Evolutionary conservation across 495 filamentous ascomycete species (phyloP).

Genomic region (Aspergillus steynii): DNA sequence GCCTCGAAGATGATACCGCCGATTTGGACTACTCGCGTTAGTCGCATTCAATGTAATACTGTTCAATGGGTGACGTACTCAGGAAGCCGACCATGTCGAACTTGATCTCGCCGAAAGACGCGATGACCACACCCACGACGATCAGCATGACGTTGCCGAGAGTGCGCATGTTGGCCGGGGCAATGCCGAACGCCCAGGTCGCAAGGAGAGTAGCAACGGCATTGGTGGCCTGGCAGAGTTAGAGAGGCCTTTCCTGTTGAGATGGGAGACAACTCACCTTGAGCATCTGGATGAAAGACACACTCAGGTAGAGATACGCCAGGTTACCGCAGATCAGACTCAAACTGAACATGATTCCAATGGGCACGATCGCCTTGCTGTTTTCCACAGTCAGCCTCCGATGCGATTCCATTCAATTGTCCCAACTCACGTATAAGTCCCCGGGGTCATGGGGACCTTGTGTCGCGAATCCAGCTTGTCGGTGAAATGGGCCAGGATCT

Average conservation of each 20-base stretch:
- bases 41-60: too few species aligned
- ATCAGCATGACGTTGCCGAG: constrained; percentile 86
- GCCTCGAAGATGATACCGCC: constrained; percentile 87
- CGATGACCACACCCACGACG: constrained; percentile 86
- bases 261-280: constrained; percentile 59
- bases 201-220: constrained; percentile 86
- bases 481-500: constrained; percentile 82
- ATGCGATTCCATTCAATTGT: background rate
- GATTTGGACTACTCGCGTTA: constrained; percentile 59
- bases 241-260: background rate
- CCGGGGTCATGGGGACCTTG: constrained; percentile 89
- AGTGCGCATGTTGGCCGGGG: constrained; percentile 72
- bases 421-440: constrained; percentile 68
- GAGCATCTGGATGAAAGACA: constrained; percentile 97
- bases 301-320: constrained; percentile 88
- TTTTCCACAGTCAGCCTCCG: background rate
- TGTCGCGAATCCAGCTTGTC: constrained; percentile 84
- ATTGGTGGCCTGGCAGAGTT: constrained; percentile 68
- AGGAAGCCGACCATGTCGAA: constrained; percentile 86
- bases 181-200: constrained; percentile 79
- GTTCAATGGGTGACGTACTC: background rate
- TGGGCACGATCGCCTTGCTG: constrained; percentile 74
- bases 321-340: constrained; percentile 93
- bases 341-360: constrained; percentile 89
- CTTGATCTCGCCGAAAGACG: constrained; percentile 88